Evolutionary conservation across 257 asterid genomes (phyloP), one percentile per base, ranked within the genome.

Genomic region (Solanum boliviense): DNA sequence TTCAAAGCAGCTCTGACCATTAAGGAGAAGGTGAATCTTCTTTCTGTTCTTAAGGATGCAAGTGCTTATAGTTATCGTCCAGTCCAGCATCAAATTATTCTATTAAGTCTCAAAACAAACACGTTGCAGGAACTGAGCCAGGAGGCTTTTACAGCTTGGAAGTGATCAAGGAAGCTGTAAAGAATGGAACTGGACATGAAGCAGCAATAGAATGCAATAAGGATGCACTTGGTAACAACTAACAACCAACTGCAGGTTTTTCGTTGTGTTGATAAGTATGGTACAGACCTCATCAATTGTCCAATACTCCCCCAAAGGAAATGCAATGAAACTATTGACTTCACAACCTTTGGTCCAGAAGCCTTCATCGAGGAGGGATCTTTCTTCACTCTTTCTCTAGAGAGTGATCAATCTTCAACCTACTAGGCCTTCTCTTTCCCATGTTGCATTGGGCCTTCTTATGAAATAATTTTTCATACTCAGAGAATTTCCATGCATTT

Each of bases 121-220:
- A n/a, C 35, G 18, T 3, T 5, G 4, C 86, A 91, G 89, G 93
- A 52, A 90, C 88, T 23, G 44, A 44, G 15, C 91, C 92, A 36
- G 87, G 87, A 62, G 92, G 90, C 23, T 72, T 85, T 68, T 88
- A 92, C 88, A 84, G 71, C 16, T 60, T 91, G 31, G 88, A 73
- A 12, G 46, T 34, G 31, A 82, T 90, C 6, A 87, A 87, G 44
- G 78, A 83, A 36, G 92, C 92, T 13, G 88, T 92, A 38, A 84
- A 89, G 71, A 18, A 36, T 2, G 91, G 89, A 65, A 92, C 83
- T 3, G 89, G 90, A 1, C 58, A 27, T 27, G n/a, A 11, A 20
- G 89, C 90, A 4, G 62, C 87, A 18, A 62, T 92, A 74, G 75
- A 92, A 70, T 90, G 92, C 92, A 92, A 90, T 32, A 23, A 6